Percentiles rank a stretch among this genome's conserved stretches.
Conservation (phyloP, 2,329 filamentous ascomycete genomes). For the Xylariaceae sp. region DNA sequence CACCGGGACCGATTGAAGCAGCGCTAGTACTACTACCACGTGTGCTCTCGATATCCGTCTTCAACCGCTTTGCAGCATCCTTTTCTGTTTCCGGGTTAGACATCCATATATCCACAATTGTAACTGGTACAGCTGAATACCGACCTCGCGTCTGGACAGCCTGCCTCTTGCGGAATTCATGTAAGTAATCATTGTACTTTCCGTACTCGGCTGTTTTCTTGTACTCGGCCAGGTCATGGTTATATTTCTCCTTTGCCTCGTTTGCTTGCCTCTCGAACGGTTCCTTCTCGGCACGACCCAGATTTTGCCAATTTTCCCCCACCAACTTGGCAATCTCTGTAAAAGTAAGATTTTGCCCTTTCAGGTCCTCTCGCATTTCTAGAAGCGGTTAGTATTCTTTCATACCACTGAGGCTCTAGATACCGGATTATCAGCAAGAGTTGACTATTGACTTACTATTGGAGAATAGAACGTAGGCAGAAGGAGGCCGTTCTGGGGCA, state of each 20-base stretch:
- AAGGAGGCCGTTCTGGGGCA: constrained; percentile 80
- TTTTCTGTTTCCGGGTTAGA: constrained; percentile 48
- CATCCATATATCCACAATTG: constrained; percentile 12
- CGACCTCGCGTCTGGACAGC: constrained; percentile 60
- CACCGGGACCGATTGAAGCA: constrained; percentile 49
- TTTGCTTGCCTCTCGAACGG: constrained; percentile 75
- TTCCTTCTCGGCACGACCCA: constrained; percentile 72
- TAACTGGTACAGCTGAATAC: constrained; percentile 39
- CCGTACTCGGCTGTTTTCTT: constrained; percentile 77
- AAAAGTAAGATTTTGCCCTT: constrained; percentile 78
- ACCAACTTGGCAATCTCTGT: constrained; percentile 85
- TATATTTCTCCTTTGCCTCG: constrained; percentile 77
- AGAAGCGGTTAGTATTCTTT: constrained; percentile 11
- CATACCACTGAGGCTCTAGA: not conserved
- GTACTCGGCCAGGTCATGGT: constrained; percentile 74
- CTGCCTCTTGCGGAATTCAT: constrained; percentile 80
- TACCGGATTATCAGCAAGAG: not conserved
- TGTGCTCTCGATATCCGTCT: constrained; percentile 49
- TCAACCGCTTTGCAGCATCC: constrained; percentile 58
- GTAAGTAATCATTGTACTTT: constrained; percentile 74
- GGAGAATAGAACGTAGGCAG: constrained; percentile 85
- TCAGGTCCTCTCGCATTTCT: constrained; percentile 81
- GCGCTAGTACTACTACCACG: constrained; percentile 51
- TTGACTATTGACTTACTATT: constrained; percentile 66
- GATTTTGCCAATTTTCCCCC: constrained; percentile 80